phyloP scores from a whole-genome alignment of 768 basidiomycete species.

The Sarcodon aspratus region DNA sequence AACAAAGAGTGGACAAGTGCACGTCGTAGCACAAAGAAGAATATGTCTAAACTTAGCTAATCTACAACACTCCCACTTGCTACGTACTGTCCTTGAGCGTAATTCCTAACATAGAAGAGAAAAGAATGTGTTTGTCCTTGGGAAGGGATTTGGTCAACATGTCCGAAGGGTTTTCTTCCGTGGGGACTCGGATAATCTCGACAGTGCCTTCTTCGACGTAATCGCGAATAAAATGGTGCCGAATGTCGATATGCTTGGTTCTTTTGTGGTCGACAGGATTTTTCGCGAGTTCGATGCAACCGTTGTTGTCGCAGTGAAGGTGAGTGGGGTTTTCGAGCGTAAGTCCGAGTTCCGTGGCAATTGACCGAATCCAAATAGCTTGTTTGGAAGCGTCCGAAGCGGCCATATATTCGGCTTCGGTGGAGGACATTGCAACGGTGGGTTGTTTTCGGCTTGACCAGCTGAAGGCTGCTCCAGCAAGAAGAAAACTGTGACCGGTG shows the following conservation, averaged over 20 bases:
- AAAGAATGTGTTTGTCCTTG: too few relatives aligned
- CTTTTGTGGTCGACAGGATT: conserved; percentile 16
- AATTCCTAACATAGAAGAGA: too few relatives aligned
- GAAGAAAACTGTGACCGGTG: conserved; percentile 24
- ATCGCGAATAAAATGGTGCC: conserved; percentile 21
- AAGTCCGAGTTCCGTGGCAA: conserved; percentile 5
- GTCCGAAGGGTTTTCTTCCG: conserved; percentile 6
- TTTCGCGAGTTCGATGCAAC: conserved; percentile 5
- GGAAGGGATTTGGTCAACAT: conserved; percentile 7
- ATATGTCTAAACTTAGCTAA: too few relatives aligned
- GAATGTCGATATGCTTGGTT: conserved; percentile 25
- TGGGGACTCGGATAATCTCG: conserved; percentile 2
- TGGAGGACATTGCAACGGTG: conserved; percentile 22
- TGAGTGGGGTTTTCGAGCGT: conserved; percentile 1
- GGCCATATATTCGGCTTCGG: conserved; percentile 29
- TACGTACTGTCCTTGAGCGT: too few relatives aligned
- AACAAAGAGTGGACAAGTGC: too few relatives aligned
- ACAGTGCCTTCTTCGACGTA: background rate
- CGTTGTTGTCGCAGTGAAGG: conserved; percentile 6
- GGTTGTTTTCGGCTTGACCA: conserved; percentile 13
- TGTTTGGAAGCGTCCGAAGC: conserved; percentile 15
- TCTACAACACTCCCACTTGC: too few relatives aligned
- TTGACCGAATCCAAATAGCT: conserved; percentile 9
- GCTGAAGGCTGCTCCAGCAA: conserved; percentile 17
- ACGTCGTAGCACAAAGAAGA: too few relatives aligned